These are phyloP conservation scores for Colletotrichum musae DNA, from an alignment of 2,329 filamentous ascomycete species.

Conservation along the genomic window DNA sequence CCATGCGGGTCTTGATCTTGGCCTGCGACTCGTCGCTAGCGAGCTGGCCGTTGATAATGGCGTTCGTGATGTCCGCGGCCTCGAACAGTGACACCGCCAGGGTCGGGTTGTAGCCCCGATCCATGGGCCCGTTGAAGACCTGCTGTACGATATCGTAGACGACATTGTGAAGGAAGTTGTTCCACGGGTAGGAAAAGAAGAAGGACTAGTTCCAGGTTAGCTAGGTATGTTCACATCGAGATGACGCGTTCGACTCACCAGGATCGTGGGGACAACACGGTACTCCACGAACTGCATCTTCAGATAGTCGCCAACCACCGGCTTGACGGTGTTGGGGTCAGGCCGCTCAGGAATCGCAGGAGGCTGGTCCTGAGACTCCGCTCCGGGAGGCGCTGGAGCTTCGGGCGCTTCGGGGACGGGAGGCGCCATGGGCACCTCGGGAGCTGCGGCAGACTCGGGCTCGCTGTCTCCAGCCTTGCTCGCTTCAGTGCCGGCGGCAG, in stretches of 20 bases:
- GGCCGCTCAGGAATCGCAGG: constrained; percentile 41
- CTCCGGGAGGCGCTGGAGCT: constrained; percentile 17
- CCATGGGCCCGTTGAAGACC: constrained; percentile 98
- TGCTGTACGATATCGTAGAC: constrained; percentile 99
- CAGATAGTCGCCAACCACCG: constrained; percentile 93
- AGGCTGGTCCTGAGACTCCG: constrained; percentile 36
- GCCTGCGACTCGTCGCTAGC: constrained; percentile 89
- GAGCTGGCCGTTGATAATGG: constrained; percentile 91
- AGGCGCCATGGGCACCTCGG: constrained; percentile 31
- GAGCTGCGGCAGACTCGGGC: constrained; percentile 42
- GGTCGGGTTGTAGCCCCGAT: constrained; percentile 91
- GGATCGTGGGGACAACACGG: constrained; percentile 92
- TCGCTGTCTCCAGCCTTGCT: constrained; percentile 11
- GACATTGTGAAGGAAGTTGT: constrained; percentile 99
- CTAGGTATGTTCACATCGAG: not conserved
- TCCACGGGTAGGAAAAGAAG: constrained; percentile 99
- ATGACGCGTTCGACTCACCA: constrained; percentile 72
- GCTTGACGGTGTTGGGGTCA: constrained; percentile 56
- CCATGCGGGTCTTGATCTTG: constrained; percentile 89
- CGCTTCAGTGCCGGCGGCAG: constrained; percentile 13
- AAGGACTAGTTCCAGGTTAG: constrained; percentile 75
- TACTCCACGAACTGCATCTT: constrained; percentile 98
- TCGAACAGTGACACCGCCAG: constrained; percentile 95
- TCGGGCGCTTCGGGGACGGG: constrained; percentile 31
- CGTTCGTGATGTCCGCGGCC: constrained; percentile 87